Base-by-base conservation (phyloP, 129 eudicot species). In the Helichrysum umbraculigerum region DNA sequence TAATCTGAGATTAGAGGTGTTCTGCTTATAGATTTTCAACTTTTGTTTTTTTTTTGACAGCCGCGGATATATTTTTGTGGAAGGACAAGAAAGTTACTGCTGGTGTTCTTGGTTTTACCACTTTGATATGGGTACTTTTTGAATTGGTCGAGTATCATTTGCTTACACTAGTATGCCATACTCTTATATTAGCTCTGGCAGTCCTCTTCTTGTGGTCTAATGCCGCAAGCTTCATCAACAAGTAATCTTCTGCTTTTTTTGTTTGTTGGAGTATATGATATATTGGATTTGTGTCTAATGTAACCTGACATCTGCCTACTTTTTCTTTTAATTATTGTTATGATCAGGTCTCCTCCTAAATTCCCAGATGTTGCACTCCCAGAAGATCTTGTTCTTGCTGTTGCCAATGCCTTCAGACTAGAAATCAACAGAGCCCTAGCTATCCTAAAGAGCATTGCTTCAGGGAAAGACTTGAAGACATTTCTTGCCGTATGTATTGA, bases 61-160 rank as follows among this genome's bases (percentile, higher is more conserved):
- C 93, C 76, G 97, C 98, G 77, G 98, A 93, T 83, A 78, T 93
- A 66, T 84, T 93, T 70, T 76, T 93, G 22, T 93, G 98, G 97
- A 90, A 96, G 88, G 86, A 90, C 87, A 93, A 88, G 88, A 93
- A 87, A 71, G 66, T 88, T 71, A 57, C 96, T 33, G 93, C 83
- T 79, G 89, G 90, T 2, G 90, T 88, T 21, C 78, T 93, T 30
- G 96, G 96, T 68, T 81, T 85, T 59, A 96, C 83, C 21, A 93
- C 98, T 30, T 81, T 85, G 15, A 83, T 93, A n/a, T 93, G 98
- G 98, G 91, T 84, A 50, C 90, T 91, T 76, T 91, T 93, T 25
- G 97, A 93, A 66, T 64, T 93, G 85, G 81, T 91, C 30, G 96
- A 93, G 63, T 93, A 93, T 78, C 98, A 93, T 86, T 83, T 93